Conservation (phyloP, 2,329 filamentous ascomycete species). For the Cryphonectria nitschkei region DNA sequence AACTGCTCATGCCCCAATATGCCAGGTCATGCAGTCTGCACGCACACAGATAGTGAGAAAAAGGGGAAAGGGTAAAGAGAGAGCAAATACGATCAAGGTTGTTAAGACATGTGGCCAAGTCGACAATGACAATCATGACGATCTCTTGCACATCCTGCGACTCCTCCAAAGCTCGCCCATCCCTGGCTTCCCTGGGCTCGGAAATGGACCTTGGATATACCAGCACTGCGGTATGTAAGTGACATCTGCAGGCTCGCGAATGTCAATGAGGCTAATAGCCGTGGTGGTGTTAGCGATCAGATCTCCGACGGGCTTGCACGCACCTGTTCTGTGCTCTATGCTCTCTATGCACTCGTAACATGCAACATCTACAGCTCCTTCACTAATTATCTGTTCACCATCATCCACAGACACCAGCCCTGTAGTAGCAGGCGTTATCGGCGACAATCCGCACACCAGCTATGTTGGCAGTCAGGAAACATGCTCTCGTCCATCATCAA, state of each 20-base stretch:
- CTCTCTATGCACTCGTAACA: background rate
- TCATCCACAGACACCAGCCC: background rate
- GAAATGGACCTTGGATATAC: background rate
- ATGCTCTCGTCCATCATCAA: background rate
- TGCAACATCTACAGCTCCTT: too few relatives aligned
- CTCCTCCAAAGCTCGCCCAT: background rate
- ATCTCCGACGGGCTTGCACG: background rate
- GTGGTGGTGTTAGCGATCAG: background rate
- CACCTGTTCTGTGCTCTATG: background rate
- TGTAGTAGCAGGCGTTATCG: background rate
- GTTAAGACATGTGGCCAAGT: background rate
- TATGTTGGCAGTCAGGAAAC: background rate
- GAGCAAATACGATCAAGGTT: background rate
- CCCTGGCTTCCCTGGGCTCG: background rate
- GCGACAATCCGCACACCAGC: background rate
- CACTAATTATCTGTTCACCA: background rate
- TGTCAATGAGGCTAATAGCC: background rate
- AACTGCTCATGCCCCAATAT: background rate
- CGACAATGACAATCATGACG: background rate
- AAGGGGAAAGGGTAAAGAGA: background rate
- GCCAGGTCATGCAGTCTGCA: background rate
- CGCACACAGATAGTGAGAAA: too few relatives aligned
- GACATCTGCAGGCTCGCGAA: background rate
- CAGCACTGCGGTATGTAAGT: background rate
- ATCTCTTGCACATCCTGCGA: background rate